Evolutionary conservation across 805 yeast genomes (phyloP), one percentile per base, ranked within the genome.

Genomic region (Crinitomyces ghanaensis): DNA sequence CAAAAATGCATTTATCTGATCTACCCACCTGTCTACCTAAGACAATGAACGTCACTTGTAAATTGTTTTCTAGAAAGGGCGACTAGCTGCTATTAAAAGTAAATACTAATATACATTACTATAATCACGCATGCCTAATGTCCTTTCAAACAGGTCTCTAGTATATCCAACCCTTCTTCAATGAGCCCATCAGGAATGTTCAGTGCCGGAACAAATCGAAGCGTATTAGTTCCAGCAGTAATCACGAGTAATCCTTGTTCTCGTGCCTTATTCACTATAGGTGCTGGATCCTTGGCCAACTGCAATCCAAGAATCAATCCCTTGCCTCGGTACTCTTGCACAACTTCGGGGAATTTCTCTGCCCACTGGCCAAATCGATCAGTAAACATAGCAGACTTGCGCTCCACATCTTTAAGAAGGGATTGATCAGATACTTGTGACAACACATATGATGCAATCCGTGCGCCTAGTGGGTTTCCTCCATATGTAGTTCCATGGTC

Each of bases 401-500:
- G 53, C 13, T 62, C 60, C 14, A 91, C 95, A 7, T 64, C 56
- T 5, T 57, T 51, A 46, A 83, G 65, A 43, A 91, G 77, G 13
- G 62, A 67, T 3, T 64, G 57, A 31, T 77, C 59, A 9, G 84
- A 66, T 28, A 91, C 67, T 46, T 72, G 68, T 34, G 68, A 74
- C 16, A 91, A 59, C 9, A 91, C 94, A 50, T 79, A 76, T 27
- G 67, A 62, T 4, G 85, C 95, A 31, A 91, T 71, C 41, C 86
- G 72, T 22, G 88, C 68, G 4, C 85, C 97, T 42, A 91, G 63
- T 35, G 97, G 97, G 56, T 91, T 91, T 36, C 98, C 98, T 42
- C 98, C 97, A 53, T 79, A 88, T 0, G 98, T 88, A 2, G 97
- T 88, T 36, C 98, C 98, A 54, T 88, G 98, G 53, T 91, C 98